Conservation (phyloP, 352 stramenopile species). For the Phytophthora niederhauseri region DNA sequence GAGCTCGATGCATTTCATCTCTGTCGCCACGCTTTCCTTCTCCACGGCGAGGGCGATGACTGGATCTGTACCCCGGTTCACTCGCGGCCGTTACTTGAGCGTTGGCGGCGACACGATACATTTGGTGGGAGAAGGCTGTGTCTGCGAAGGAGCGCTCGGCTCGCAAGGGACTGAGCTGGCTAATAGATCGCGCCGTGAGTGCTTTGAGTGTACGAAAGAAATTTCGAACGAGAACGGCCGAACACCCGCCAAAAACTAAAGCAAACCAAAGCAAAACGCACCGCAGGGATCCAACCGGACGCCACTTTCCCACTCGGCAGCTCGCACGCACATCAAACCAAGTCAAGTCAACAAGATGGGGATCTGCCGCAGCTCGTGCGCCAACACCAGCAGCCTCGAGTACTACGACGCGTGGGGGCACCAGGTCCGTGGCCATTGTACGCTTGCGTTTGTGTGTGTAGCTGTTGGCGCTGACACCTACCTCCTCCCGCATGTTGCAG, state of each 20-base stretch:
- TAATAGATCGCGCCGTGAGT: neutral
- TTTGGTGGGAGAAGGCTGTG: constrained; percentile 7
- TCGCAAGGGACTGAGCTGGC: neutral
- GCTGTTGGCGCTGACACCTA: neutral
- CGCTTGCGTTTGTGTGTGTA: neutral
- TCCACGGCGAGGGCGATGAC: neutral
- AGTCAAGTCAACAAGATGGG: constrained; percentile 41
- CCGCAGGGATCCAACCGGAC: neutral
- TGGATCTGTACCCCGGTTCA: constrained; percentile 16
- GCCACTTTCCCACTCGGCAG: constrained; percentile 28
- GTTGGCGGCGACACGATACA: neutral
- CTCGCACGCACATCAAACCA: constrained; percentile 17
- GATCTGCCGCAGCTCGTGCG: constrained; percentile 57
- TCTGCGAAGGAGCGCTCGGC: constrained; percentile 15
- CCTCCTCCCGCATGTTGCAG: constrained; percentile 1
- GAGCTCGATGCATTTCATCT: neutral
- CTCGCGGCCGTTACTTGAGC: neutral
- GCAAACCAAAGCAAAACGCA: neutral
- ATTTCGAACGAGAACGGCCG: constrained; percentile 22
- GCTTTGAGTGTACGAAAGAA: constrained; percentile 21
- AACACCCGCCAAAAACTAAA: neutral
- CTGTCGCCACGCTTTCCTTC: neutral
- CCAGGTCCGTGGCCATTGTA: constrained; percentile 29
- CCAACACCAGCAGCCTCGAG: constrained; percentile 55
- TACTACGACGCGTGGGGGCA: constrained; percentile 71